Base-by-base conservation (phyloP, 805 yeast species). In the Pichia paraexigua region DNA sequence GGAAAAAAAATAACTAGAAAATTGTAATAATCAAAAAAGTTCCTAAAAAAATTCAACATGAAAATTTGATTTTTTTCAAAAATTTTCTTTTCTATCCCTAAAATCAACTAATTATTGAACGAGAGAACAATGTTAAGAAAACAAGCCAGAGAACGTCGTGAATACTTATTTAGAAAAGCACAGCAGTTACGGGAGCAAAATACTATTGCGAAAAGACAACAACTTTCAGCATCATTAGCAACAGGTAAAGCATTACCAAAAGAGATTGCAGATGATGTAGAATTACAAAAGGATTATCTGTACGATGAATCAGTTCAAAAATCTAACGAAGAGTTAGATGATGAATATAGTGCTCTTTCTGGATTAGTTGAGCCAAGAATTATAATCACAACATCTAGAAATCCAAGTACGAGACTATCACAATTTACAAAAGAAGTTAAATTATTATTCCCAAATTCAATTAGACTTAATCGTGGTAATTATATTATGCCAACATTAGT, bases 121-220 rank as follows among this genome's bases (percentile, higher is more conserved):
- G 3, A 27, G 13, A n/a, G 1, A 24, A 60, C 2, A 15, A 77
- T 77, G 97, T 70, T 89, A 51, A 80, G 99, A 69, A 81, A 89
- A 73, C 96, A 92, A 64, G 97, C 98, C 9, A 82, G 99, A 71
- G 97, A 94, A 67, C 80, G 99, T 72, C 81, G 95, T 68, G 98
- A 94, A 63, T 94, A 91, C 62, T 74, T 94, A 27, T 94, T 87
- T 72, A 78, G 89, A 48, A 90, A 91, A 65, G 87, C 97, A 0
- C 80, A 87, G 47, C 94, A 89, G 64, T 76, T 92, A 37, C 96
- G 94, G 66, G 98, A 94, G 58, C 85, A 96, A 12, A 80, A 85
- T 22, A 75, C 86, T 43, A 85, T 85, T 20, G 92, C 87, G 62
- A 92, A 92, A 67, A 77, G 98, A 58, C 95, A 86, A 63, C 86